phyloP scores from a whole-genome alignment of 225 moss, liverwort and hornwort genomes.

The Pseudoscleropodium purum region DNA sequence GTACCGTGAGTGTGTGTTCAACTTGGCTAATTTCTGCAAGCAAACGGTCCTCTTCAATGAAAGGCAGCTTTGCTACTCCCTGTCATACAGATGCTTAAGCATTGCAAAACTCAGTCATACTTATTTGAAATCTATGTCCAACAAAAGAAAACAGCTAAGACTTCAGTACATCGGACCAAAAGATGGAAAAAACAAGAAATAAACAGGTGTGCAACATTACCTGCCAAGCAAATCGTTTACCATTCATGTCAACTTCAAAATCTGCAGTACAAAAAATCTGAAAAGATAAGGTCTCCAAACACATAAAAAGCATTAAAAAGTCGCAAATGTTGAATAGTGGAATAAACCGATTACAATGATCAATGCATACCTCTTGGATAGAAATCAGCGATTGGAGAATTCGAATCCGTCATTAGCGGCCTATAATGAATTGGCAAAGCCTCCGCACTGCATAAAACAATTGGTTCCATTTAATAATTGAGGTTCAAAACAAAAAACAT shows the following conservation, averaged over 20 bases:
- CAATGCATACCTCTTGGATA: slow-evolving; percentile 66
- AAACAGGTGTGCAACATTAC: slow-evolving; percentile 10
- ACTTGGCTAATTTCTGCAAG: slow-evolving; percentile 80
- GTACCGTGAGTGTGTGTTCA: slow-evolving; percentile 73
- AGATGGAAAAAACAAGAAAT: neutral
- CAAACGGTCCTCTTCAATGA: slow-evolving; percentile 89
- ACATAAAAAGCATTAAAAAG: neutral
- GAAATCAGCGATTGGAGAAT: slow-evolving; percentile 84
- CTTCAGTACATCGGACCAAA: neutral
- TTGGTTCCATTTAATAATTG: neutral
- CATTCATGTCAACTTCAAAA: slow-evolving; percentile 95
- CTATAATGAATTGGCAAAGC: slow-evolving; percentile 78
- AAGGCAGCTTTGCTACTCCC: slow-evolving; percentile 95
- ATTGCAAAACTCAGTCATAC: neutral
- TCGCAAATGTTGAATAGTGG: neutral
- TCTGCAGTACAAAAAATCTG: slow-evolving; percentile 36
- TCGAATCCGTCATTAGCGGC: slow-evolving; percentile 68
- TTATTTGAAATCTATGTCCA: neutral
- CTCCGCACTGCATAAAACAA: slow-evolving; percentile 48
- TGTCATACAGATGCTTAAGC: slow-evolving; percentile 13
- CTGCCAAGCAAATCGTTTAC: slow-evolving; percentile 98
- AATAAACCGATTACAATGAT: neutral
- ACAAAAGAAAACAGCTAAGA: neutral
- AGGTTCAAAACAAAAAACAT: neutral
- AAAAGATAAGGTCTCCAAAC: neutral